Evolutionary conservation across 1,139 yeast species (phyloP).

Genomic region (Debaryomyces udenii): DNA sequence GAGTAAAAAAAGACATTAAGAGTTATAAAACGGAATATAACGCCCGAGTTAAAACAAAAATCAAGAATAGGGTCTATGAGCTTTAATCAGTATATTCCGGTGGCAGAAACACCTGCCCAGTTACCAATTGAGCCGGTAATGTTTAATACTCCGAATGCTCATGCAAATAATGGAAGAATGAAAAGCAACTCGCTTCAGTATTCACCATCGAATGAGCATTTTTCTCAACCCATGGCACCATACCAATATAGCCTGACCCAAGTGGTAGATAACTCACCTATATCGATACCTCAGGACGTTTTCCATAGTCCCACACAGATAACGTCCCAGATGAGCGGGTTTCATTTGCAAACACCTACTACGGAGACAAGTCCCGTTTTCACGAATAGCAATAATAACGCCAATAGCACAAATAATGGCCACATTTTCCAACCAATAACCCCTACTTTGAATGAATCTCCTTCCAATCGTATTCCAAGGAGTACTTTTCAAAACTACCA

Average conservation of each 20-base stretch:
- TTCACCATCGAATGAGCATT: conserved; percentile 6
- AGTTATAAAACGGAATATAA: background rate
- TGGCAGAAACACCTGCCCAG: conserved; percentile 1
- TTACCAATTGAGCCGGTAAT: conserved; percentile 6
- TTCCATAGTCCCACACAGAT: conserved; percentile 12
- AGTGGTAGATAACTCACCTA: conserved; percentile 3
- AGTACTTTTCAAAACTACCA: conserved; percentile 2
- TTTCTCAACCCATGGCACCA: conserved; percentile 4
- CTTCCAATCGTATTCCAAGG: conserved; percentile 1
- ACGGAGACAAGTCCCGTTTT: conserved; percentile 14
- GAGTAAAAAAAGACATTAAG: background rate
- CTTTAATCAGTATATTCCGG: conserved; percentile 2
- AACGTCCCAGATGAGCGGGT: conserved; percentile 14
- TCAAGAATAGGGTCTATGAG: conserved; percentile 1
- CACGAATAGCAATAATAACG: conserved; percentile 1
- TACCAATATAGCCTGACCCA: conserved; percentile 1
- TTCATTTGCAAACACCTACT: conserved; percentile 18
- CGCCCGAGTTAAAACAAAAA: too few relatives aligned
- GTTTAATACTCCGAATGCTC: background rate
- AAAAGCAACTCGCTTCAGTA: conserved; percentile 7
- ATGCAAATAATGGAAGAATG: background rate
- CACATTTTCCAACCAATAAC: background rate
- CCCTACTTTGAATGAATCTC: background rate
- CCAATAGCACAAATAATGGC: background rate
- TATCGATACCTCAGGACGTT: conserved; percentile 3